Conservation (phyloP, 176 grass and related monocot species). For the Chloris gayana region DNA sequence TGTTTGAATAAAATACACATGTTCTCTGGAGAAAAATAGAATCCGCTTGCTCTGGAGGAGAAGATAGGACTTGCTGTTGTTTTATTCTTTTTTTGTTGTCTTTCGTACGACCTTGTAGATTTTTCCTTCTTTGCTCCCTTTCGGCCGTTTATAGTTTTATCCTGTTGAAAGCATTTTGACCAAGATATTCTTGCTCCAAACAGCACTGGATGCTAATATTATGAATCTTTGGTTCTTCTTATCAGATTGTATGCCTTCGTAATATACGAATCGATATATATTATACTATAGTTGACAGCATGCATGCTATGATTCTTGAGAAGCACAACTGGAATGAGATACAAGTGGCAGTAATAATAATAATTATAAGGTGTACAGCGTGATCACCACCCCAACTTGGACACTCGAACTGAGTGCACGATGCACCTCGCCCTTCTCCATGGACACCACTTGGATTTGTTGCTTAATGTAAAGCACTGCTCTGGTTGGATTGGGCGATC, state of each 20-base stretch:
- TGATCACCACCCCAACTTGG: too few species aligned
- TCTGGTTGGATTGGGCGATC: background rate
- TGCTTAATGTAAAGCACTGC: background rate
- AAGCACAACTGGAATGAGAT: background rate
- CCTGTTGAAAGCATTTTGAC: background rate
- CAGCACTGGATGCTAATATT: too few species aligned
- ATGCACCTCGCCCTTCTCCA: too few species aligned
- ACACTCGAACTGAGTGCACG: too few species aligned
- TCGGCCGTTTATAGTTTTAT: background rate
- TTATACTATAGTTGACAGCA: background rate
- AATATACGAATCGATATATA: too few species aligned
- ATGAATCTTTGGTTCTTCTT: background rate
- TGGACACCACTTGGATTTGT: background rate
- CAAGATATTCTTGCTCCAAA: background rate
- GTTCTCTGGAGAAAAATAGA: background rate
- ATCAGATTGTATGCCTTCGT: too few species aligned
- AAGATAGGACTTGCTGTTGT: background rate
- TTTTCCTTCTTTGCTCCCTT: background rate
- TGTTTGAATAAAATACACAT: background rate
- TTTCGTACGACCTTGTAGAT: background rate
- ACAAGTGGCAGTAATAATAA: background rate
- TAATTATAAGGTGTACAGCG: background rate
- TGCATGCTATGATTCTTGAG: background rate
- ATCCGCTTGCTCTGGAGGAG: background rate
- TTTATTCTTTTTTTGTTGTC: conserved; percentile 18